These are phyloP conservation scores for Ophiostoma pallidulum DNA, from an alignment of 2,329 filamentous ascomycete genomes.

Conservation along the genomic window DNA sequence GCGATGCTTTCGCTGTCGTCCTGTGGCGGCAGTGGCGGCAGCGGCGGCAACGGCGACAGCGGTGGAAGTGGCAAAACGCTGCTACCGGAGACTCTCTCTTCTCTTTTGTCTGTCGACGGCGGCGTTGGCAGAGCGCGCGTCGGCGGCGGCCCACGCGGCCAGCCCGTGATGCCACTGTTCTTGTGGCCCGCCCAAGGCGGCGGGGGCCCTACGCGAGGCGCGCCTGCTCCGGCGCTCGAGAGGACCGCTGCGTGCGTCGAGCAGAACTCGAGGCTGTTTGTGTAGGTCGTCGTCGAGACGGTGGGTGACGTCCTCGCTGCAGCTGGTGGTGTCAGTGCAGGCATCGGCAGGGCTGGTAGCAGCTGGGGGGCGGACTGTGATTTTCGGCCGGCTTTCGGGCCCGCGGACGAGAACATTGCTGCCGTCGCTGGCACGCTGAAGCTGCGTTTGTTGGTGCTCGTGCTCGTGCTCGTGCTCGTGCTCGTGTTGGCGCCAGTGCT, in stretches of 20 bases:
- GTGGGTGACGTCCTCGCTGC: neutral
- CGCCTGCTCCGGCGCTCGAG: no score
- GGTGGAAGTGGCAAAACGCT: no score
- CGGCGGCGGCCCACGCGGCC: slow-evolving; percentile 40
- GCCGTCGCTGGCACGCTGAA: slow-evolving; percentile 9
- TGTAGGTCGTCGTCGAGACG: neutral
- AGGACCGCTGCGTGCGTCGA: neutral
- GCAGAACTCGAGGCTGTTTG: neutral
- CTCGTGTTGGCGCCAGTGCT: no score
- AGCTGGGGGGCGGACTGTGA: no score
- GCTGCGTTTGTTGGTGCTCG: no score
- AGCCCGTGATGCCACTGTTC: no score
- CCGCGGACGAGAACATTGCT: neutral
- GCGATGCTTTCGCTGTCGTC: neutral
- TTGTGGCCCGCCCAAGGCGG: no score
- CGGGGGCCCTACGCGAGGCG: no score
- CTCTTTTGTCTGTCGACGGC: slow-evolving; percentile 21
- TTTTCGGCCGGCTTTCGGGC: neutral
- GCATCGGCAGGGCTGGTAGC: neutral
- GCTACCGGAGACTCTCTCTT: no score
- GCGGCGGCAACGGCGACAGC: slow-evolving; percentile 13
- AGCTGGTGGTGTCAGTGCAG: neutral
- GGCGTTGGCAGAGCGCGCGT: slow-evolving; percentile 32
- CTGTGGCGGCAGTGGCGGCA: neutral
- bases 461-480: no score